Evolutionary conservation across 2,329 filamentous ascomycete species (phyloP).

Genomic region (Colletotrichum somersetense): DNA sequence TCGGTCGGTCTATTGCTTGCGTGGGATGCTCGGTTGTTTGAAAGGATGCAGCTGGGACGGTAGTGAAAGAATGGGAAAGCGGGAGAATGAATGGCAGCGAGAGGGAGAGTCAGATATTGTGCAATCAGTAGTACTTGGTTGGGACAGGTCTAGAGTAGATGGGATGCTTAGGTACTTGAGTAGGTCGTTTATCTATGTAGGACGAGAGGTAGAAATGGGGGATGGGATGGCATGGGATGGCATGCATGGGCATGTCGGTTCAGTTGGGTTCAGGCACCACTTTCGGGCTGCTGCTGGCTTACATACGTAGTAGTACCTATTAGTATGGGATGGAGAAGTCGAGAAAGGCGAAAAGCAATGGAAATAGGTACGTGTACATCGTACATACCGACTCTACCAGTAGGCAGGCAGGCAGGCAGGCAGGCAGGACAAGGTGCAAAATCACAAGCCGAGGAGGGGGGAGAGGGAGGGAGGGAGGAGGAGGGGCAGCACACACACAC

Average conservation of each 20-base stretch:
- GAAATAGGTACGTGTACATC: conserved; percentile 2
- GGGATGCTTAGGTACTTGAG: not conserved
- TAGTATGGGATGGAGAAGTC: conserved; percentile 18
- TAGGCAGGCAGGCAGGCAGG: not conserved
- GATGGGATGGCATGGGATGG: conserved; percentile 21
- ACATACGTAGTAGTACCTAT: too few species aligned
- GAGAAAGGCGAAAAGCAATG: conserved; percentile 31
- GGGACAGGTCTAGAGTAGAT: too few species aligned
- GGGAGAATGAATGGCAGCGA: not conserved
- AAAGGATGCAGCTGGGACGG: not conserved
- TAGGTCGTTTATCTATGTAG: not conserved
- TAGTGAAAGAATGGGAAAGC: conserved; percentile 8
- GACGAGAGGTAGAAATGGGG: conserved; percentile 3
- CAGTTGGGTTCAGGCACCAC: not conserved
- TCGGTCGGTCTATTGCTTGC: conserved; percentile 1
- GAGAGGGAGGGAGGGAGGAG: not conserved
- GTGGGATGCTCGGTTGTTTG: not conserved
- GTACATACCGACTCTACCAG: not conserved
- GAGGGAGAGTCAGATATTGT: conserved; percentile 20
- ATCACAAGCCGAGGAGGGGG: conserved; percentile 28
- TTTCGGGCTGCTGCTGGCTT: not conserved
- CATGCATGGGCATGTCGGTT: not conserved
- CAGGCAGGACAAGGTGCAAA: conserved; percentile 22
- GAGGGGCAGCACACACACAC: not conserved
- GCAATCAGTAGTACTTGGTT: not conserved